phyloP scores from a whole-genome alignment of 192 early-diverging fungal genomes.

The Podila epicladia region DNA sequence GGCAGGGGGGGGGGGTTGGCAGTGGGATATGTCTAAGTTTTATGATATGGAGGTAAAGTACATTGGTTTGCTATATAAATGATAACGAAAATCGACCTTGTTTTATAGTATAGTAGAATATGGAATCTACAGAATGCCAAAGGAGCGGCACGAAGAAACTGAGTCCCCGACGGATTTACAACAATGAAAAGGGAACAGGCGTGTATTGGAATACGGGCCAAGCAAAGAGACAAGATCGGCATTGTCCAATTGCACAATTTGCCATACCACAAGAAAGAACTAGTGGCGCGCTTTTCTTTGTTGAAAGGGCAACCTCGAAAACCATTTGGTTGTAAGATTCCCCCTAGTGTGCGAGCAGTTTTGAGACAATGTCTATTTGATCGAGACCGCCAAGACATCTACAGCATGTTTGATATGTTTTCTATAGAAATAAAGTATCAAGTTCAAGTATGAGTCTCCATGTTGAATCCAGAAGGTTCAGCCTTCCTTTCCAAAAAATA shows the following conservation, averaged over 20 bases:
- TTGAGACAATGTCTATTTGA: slow-evolving; percentile 10
- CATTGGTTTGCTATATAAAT: neutral
- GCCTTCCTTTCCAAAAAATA: neutral
- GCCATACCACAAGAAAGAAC: no score
- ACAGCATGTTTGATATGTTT: slow-evolving; percentile 39
- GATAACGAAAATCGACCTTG: neutral
- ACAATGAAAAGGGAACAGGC: neutral
- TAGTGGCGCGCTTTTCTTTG: no score
- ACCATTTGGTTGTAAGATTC: no score
- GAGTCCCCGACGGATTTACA: neutral
- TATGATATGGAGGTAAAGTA: no score
- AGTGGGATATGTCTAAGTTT: neutral
- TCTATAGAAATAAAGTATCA: slow-evolving; percentile 3
- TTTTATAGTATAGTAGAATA: neutral
- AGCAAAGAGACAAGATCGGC: neutral
- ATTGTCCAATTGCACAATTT: no score
- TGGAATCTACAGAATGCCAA: neutral
- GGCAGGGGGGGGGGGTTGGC: no score
- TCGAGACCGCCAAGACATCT: slow-evolving; percentile 17
- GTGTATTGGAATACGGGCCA: neutral
- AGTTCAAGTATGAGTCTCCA: neutral
- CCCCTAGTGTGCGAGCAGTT: no score
- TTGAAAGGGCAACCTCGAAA: no score
- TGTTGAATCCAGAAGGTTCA: neutral
- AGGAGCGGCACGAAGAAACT: neutral